phyloP scores from a whole-genome alignment of 2,329 filamentous ascomycete species.

The Pseudonectria buxi region DNA sequence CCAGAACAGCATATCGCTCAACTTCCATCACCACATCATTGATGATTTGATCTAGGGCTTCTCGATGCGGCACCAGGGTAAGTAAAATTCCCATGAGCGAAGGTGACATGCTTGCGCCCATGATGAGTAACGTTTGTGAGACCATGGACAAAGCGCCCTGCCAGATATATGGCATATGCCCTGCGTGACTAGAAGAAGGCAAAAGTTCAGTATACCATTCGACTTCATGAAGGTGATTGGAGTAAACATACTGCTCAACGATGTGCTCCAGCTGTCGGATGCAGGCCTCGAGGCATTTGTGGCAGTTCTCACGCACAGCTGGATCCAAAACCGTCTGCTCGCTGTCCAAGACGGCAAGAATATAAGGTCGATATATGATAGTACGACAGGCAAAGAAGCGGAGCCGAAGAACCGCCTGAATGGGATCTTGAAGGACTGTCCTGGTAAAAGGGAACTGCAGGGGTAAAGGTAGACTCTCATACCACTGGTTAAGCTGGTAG shows the following conservation, averaged over 20 bases:
- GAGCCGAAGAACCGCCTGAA: constrained; percentile 71
- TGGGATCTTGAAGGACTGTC: constrained; percentile 60
- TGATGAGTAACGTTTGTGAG: constrained; percentile 72
- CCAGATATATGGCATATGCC: constrained; percentile 81
- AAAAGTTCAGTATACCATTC: constrained; percentile 12
- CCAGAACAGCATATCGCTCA: constrained; percentile 65
- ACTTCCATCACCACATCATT: constrained; percentile 71
- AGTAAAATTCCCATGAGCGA: constrained; percentile 61
- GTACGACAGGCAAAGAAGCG: constrained; percentile 81
- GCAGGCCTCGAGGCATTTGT: constrained; percentile 74
- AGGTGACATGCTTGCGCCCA: constrained; percentile 77
- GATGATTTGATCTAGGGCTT: constrained; percentile 68
- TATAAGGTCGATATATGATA: constrained; percentile 80
- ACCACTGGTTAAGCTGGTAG: constrained; percentile 79
- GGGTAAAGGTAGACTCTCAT: constrained; percentile 66
- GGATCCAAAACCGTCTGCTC: constrained; percentile 66
- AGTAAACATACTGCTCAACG: constrained; percentile 66
- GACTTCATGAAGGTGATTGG: background rate
- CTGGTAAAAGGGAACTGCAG: constrained; percentile 72
- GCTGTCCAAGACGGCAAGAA: constrained; percentile 71
- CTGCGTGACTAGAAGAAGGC: constrained; percentile 53
- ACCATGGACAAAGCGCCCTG: constrained; percentile 79
- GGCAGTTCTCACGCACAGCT: constrained; percentile 68
- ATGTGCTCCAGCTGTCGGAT: constrained; percentile 75
- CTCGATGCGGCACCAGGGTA: constrained; percentile 46